phyloP scores from a whole-genome alignment of 2,329 filamentous ascomycete species.

The Hansfordia pulvinata region DNA sequence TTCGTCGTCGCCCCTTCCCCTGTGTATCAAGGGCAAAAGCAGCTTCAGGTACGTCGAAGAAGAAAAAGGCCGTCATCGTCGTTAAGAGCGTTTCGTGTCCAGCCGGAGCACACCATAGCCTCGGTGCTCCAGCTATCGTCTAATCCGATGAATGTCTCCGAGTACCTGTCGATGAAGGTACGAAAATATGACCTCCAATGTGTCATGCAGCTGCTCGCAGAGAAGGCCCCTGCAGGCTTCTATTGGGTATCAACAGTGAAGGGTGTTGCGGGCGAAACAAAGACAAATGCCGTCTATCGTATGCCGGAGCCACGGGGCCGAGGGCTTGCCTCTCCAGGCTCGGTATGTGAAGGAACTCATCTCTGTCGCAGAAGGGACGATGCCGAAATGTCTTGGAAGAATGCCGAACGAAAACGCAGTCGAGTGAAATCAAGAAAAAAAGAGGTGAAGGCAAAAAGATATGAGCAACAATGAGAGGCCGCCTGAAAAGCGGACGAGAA shows the following conservation, averaged over 20 bases:
- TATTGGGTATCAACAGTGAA: slow-evolving; percentile 22
- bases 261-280: slow-evolving; percentile 18
- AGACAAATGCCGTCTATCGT: slow-evolving; percentile 23
- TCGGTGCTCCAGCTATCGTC: slow-evolving; percentile 15
- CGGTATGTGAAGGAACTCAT: slow-evolving; percentile 15
- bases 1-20: too few species aligned
- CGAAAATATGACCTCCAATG: slow-evolving; percentile 14
- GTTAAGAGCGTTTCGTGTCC: slow-evolving; percentile 13
- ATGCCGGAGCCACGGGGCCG: slow-evolving; percentile 17
- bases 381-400: slow-evolving; percentile 11
- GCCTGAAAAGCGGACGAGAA: slow-evolving; percentile 9
- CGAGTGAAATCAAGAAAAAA: slow-evolving; percentile 7
- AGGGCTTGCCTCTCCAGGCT: slow-evolving; percentile 19
- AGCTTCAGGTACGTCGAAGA: slow-evolving; percentile 18
- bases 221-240: slow-evolving; percentile 14
- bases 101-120: too few species aligned
- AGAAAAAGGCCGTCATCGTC: slow-evolving; percentile 19
- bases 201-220: slow-evolving; percentile 20
- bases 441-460: slow-evolving; percentile 2
- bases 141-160: slow-evolving; percentile 15
- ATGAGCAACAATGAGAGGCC: not conserved
- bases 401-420: slow-evolving; percentile 10
- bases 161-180: slow-evolving; percentile 13
- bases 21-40: slow-evolving; percentile 18
- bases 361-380: slow-evolving; percentile 18